phyloP scores from a whole-genome alignment of 176 grass and related monocot species.

The Elaeis guineensis region DNA sequence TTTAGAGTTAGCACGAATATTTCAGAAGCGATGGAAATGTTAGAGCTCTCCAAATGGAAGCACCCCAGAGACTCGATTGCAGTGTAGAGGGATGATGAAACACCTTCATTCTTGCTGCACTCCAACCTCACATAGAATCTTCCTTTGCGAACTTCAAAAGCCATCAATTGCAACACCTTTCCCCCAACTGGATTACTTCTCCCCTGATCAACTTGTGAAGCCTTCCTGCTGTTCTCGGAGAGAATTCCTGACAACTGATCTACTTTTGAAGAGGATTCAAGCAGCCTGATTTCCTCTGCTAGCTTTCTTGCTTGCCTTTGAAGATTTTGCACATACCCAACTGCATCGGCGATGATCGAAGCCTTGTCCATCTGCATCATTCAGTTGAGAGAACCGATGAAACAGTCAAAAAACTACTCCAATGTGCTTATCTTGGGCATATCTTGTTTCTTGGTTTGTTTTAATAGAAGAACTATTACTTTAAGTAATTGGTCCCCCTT shows the following conservation, averaged over 20 bases:
- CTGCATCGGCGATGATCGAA: slow-evolving; percentile 80
- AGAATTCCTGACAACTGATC: slow-evolving; percentile 6
- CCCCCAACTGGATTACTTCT: slow-evolving; percentile 3
- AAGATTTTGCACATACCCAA: slow-evolving; percentile 55
- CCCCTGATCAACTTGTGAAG: not conserved
- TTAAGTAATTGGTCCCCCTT: too few species aligned
- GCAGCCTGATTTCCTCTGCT: slow-evolving; percentile 47
- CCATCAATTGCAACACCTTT: slow-evolving; percentile 36
- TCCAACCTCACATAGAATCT: slow-evolving; percentile 64
- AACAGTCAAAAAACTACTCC: too few species aligned
- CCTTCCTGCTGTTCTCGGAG: not conserved
- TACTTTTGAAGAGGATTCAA: slow-evolving; percentile 33
- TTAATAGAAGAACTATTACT: too few species aligned
- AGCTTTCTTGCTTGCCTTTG: slow-evolving; percentile 58
- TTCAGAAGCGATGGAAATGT: slow-evolving; percentile 30
- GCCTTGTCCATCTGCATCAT: slow-evolving; percentile 82
- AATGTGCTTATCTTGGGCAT: too few species aligned
- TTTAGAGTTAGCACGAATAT: slow-evolving; percentile 46
- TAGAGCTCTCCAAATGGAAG: slow-evolving; percentile 62
- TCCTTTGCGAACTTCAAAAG: slow-evolving; percentile 36
- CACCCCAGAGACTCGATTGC: slow-evolving; percentile 51
- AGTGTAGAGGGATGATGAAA: slow-evolving; percentile 44
- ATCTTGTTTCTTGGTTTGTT: too few species aligned
- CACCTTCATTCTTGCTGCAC: slow-evolving; percentile 33
- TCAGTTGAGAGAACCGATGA: too few species aligned